phyloP scores from a whole-genome alignment of 208 protist genomes.

The Phytomonas sp. region DNA sequence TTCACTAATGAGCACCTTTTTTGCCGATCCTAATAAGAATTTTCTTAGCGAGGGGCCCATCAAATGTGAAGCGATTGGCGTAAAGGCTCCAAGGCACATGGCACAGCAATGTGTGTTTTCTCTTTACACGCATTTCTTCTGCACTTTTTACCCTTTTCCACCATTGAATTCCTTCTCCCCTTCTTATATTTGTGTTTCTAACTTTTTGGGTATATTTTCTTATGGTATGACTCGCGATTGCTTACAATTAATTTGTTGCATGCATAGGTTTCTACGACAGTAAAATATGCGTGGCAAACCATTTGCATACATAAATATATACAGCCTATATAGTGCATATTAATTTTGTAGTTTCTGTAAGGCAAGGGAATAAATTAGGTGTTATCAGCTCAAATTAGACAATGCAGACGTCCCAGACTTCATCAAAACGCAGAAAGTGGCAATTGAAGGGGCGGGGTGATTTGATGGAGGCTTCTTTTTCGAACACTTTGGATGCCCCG shows the following conservation, averaged over 20 bases:
- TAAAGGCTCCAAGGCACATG: neutral
- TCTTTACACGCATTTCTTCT: neutral
- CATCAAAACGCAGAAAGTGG: neutral
- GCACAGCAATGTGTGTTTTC: neutral
- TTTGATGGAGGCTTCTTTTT: neutral
- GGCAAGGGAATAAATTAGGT: neutral
- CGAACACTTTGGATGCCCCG: neutral
- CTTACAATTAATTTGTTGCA: neutral
- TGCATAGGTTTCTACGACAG: neutral
- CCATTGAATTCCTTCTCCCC: conserved; percentile 2
- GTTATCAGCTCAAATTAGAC: neutral
- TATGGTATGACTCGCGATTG: neutral
- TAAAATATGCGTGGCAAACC: neutral
- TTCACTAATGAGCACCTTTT: neutral
- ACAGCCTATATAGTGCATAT: conserved; percentile 1
- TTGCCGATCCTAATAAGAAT: neutral
- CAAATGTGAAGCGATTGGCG: neutral
- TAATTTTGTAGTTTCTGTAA: neutral
- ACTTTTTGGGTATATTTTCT: neutral
- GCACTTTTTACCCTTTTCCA: neutral
- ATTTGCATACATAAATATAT: conserved; percentile 3
- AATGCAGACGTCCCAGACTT: neutral
- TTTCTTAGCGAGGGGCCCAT: neutral
- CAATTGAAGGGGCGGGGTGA: neutral
- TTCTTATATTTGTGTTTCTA: conserved; percentile 9